Evolutionary conservation across 345 rosid species (phyloP).

Genomic region (Lepidium africanum): DNA sequence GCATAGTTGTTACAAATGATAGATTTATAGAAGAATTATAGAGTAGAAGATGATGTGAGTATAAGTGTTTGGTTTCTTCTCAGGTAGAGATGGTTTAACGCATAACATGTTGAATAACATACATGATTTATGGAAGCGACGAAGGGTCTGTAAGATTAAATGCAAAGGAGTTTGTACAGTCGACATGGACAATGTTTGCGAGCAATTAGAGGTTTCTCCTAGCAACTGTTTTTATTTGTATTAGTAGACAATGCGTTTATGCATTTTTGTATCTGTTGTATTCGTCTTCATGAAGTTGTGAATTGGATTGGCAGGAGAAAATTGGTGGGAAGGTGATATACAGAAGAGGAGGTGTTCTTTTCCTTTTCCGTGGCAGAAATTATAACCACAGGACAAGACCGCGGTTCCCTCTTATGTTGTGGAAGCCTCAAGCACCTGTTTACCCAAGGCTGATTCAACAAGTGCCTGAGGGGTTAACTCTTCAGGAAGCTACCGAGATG

Average conservation of each 20-base stretch:
- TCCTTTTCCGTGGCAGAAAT: constrained; percentile 86
- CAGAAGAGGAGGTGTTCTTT: constrained; percentile 67
- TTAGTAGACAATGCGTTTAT: background rate
- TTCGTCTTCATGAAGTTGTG: constrained; percentile 1
- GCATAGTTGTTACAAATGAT: background rate
- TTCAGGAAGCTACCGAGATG: constrained; percentile 63
- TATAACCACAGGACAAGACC: constrained; percentile 77
- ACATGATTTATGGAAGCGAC: constrained; percentile 81
- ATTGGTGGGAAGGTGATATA: constrained; percentile 86
- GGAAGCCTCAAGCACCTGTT: constrained; percentile 79
- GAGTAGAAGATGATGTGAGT: background rate
- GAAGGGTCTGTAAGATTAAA: constrained; percentile 85
- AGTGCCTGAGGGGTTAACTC: constrained; percentile 65
- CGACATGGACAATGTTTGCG: constrained; percentile 85
- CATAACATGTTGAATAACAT: constrained; percentile 94
- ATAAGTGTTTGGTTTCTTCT: background rate
- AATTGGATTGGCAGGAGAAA: constrained; percentile 51
- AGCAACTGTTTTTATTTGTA: background rate
- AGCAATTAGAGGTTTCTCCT: constrained; percentile 69
- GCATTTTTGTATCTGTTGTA: background rate
- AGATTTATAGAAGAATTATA: background rate
- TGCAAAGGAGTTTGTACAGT: constrained; percentile 95
- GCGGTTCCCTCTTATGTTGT: constrained; percentile 83
- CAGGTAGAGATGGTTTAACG: constrained; percentile 96
- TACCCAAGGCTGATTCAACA: constrained; percentile 70